phyloP scores from a whole-genome alignment of 106 monocot genomes.

The Dioscorea dumetorum region DNA sequence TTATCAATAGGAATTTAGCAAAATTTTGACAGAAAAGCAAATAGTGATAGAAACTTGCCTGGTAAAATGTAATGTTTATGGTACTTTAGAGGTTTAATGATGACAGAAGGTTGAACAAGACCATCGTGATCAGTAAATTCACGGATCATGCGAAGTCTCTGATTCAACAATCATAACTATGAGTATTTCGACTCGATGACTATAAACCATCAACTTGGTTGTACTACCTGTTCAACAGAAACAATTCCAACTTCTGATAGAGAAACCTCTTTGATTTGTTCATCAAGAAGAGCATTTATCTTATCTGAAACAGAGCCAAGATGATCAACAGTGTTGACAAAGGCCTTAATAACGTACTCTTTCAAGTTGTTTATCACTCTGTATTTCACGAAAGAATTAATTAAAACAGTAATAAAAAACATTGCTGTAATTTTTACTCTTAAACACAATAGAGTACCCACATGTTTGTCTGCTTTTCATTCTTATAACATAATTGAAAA shows the following conservation, averaged over 20 bases:
- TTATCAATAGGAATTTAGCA: neutral
- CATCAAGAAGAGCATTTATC: constrained; percentile 58
- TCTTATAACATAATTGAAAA: constrained; percentile 66
- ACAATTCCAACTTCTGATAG: constrained; percentile 46
- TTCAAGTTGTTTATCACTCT: too few species aligned
- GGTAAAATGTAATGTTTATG: constrained; percentile 84
- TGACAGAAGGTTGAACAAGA: constrained; percentile 60
- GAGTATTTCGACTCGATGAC: too few species aligned
- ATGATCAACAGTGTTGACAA: too few species aligned
- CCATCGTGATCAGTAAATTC: too few species aligned
- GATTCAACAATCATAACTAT: too few species aligned
- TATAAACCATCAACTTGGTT: too few species aligned
- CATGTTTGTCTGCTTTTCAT: constrained; percentile 66
- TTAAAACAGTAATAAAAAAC: neutral
- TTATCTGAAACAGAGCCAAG: constrained; percentile 73
- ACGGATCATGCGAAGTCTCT: too few species aligned
- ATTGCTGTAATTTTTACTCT: neutral
- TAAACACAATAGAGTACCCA: constrained; percentile 13
- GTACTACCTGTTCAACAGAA: constrained; percentile 83
- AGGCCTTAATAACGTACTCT: too few species aligned
- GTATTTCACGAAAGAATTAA: constrained; percentile 2
- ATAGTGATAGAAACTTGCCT: constrained; percentile 16
- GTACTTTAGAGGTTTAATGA: constrained; percentile 54
- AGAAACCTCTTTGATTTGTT: constrained; percentile 49
- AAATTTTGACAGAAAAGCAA: too few species aligned